These are phyloP conservation scores for Chytriomyces sp. DNA, from an alignment of 192 early-diverging fungal species.

Conservation along the genomic window DNA sequence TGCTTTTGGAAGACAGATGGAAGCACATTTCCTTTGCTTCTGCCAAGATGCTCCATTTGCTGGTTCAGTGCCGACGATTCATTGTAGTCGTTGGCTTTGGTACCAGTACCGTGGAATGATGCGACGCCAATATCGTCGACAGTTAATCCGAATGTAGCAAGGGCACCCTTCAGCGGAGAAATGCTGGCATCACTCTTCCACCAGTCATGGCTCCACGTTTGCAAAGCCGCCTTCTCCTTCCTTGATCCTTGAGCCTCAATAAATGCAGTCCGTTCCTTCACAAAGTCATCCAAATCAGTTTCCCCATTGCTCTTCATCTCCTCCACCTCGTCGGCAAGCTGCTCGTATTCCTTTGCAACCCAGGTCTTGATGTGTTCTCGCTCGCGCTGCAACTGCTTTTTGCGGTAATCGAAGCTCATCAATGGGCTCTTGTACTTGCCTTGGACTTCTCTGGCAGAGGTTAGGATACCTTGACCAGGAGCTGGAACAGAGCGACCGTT, in stretches of 20 bases:
- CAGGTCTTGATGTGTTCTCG: conserved; percentile 78
- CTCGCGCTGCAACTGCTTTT: conserved; percentile 73
- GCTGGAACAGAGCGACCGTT: conserved; percentile 92
- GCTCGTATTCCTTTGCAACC: conserved; percentile 78
- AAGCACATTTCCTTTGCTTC: conserved; percentile 78
- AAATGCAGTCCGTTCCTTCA: conserved; percentile 58
- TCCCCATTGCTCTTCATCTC: conserved; percentile 52
- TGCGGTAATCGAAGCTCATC: conserved; percentile 84
- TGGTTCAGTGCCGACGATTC: conserved; percentile 85
- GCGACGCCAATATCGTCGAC: conserved; percentile 92
- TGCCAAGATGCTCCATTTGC: conserved; percentile 85
- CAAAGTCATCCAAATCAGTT: conserved; percentile 48
- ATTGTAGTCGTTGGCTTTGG: conserved; percentile 95
- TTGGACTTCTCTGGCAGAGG: conserved; percentile 78
- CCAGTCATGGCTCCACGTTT: conserved; percentile 83
- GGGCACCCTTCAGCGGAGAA: conserved; percentile 83
- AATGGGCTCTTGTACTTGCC: conserved; percentile 61
- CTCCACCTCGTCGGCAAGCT: conserved; percentile 69
- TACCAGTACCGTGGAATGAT: conserved; percentile 96
- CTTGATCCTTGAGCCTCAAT: conserved; percentile 55
- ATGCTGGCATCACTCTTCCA: conserved; percentile 74
- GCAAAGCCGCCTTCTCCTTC: conserved; percentile 75
- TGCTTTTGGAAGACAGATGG: conserved; percentile 90
- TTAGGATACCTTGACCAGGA: conserved; percentile 92
- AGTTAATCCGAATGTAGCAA: conserved; percentile 86